Base-by-base conservation (phyloP, 2,329 filamentous ascomycete genomes). In the Stemphylium vesicarium region DNA sequence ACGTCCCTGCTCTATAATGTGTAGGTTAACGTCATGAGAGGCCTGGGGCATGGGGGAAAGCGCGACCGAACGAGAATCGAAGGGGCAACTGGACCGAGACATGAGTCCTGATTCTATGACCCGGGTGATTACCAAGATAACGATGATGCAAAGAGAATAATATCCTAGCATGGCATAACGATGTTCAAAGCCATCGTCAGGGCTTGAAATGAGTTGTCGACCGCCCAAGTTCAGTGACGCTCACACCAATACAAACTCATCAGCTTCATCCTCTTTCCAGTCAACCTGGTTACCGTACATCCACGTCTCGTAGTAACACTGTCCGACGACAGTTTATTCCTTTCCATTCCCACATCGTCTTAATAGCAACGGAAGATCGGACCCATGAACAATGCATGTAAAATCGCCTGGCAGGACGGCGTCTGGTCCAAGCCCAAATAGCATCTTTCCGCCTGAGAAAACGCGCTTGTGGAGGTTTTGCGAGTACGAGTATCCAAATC, bases 181-280 rank as follows among this genome's bases (percentile, higher is more conserved):
- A 29, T 10, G 26, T 4, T 11, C 10, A 29, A 10, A 29, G 26
- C 4, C 26, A 29, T 13, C 20, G 15, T 15, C n/a, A n/a, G 31
- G 11, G 18, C 29, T 35, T 4, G 5, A 2, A 11, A 13, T 13
- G 1, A 9, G 16, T 15, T 4, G n/a, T 29, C 11, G 26, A 9
- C 2, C 5, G 16, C 6, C 10, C 2, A 20, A 37, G 45, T 24
- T 13, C 9, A 7, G 13, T n/a, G 13, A 33, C 10, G 24, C 43
- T 50, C 31, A 33, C 26, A 42, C 16, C 29, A 53, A 46, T 4
- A 56, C 32, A 20, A 52, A 33, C 13, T 48, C 43, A 22, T 52
- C 43, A 31, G 56, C 53, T 31, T 46, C 39, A 24, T 53, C 38
- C 39, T 56, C 56, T 6, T 56, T 42, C 24, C 47, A 56, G n/a